phyloP scores from a whole-genome alignment of 2,329 filamentous ascomycete genomes.

The Acarospora socialis region DNA sequence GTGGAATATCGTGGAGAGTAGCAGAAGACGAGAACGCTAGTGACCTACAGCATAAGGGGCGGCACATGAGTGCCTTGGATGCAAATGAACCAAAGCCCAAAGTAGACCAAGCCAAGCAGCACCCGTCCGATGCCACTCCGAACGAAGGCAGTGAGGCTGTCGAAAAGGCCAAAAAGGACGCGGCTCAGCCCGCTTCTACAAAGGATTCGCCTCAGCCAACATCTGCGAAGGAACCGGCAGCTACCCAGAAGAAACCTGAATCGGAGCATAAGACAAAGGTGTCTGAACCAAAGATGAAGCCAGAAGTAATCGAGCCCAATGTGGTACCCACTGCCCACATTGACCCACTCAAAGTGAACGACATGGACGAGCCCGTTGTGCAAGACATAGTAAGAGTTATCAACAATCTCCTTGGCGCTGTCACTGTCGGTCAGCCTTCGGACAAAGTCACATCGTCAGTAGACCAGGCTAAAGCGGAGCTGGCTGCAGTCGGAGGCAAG shows the following conservation, averaged over 20 bases:
- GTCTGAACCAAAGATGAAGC: constrained; percentile 15
- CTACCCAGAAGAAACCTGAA: constrained; percentile 21
- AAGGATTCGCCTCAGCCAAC: constrained; percentile 17
- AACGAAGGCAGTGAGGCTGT: constrained; percentile 22
- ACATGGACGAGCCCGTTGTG: constrained; percentile 72
- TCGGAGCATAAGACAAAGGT: constrained; percentile 14
- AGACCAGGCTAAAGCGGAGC: constrained; percentile 69
- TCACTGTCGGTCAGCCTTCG: constrained; percentile 73
- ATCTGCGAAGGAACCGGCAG: constrained; percentile 16
- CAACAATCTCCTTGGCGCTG: constrained; percentile 86
- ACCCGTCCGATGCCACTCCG: constrained; percentile 11
- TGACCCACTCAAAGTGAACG: constrained; percentile 59
- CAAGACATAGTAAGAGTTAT: constrained; percentile 90
- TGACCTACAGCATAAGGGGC: constrained; percentile 40
- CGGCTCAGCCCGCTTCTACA: constrained; percentile 13
- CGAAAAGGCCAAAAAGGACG: constrained; percentile 21
- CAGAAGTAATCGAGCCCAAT: constrained; percentile 51
- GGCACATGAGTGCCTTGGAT: constrained; percentile 32
- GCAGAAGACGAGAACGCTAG: constrained; percentile 47
- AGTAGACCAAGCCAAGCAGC: constrained; percentile 11
- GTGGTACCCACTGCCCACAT: constrained; percentile 51
- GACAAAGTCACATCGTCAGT: constrained; percentile 67
- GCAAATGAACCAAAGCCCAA: constrained; percentile 13
- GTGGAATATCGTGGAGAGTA: constrained; percentile 69
- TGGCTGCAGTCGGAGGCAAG: constrained; percentile 63